Percentiles rank a stretch among this genome's conserved stretches.
These are phyloP conservation scores for Calonectria montana DNA, from an alignment of 2,329 filamentous ascomycete species.

Conservation along the genomic window DNA sequence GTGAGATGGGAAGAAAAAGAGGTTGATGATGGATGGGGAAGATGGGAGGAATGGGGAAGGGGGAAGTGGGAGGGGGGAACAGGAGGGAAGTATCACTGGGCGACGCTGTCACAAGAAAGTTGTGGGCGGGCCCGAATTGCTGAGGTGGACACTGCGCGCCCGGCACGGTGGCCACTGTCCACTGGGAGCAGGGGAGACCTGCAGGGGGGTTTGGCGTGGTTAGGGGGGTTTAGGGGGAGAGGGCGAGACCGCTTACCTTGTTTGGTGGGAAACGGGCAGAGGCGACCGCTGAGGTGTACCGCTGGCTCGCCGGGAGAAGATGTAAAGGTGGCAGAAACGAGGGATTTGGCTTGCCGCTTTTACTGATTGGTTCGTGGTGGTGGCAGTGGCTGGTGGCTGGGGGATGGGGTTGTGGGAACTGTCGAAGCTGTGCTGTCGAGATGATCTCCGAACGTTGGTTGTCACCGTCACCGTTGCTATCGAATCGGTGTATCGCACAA, in stretches of 20 bases:
- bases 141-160: conserved; percentile 43
- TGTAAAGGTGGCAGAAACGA: conserved; percentile 37
- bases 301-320: conserved; percentile 20
- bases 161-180: conserved; percentile 23
- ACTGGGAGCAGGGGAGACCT: conserved; percentile 24
- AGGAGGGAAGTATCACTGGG: conserved; percentile 50
- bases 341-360: conserved; percentile 46
- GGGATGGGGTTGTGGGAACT: conserved; percentile 32
- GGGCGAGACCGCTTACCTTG: conserved; percentile 43
- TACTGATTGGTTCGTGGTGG: conserved; percentile 50
- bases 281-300: conserved; percentile 21
- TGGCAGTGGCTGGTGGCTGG: conserved; percentile 36
- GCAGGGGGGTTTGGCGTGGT: conserved; percentile 21
- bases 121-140: conserved; percentile 50
- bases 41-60: conserved; percentile 43
- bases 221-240: conserved; percentile 26
- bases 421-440: conserved; percentile 29
- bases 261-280: conserved; percentile 32
- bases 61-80: conserved; percentile 39
- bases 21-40: conserved; percentile 46
- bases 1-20: conserved; percentile 37
- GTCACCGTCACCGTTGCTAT: conserved; percentile 20
- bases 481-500: background rate
- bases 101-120: conserved; percentile 49
- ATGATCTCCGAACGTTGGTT: conserved; percentile 14